Conservation (phyloP, 2,329 filamentous ascomycete genomes). For the Volutella citrinella region DNA sequence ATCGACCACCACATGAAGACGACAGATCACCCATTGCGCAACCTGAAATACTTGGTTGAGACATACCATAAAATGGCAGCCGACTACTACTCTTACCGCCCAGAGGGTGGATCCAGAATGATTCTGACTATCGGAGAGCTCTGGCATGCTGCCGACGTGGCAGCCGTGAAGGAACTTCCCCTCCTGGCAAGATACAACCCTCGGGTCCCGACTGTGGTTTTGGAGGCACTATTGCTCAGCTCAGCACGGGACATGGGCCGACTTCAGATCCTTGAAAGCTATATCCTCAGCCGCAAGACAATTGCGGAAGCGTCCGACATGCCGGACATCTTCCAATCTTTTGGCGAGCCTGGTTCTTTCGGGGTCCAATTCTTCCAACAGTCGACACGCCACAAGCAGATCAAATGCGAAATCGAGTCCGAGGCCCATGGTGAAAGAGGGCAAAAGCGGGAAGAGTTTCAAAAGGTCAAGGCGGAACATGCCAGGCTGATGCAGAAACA, state of each 20-base stretch:
- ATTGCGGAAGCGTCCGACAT: background rate
- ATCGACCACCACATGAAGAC: slow-evolving; percentile 22
- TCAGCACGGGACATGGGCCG: slow-evolving; percentile 42
- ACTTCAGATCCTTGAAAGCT: slow-evolving; percentile 42
- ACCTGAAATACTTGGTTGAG: slow-evolving; percentile 30
- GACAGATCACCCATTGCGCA: slow-evolving; percentile 22
- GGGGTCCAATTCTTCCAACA: slow-evolving; percentile 14
- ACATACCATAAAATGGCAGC: too few species aligned
- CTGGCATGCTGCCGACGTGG: slow-evolving; percentile 56
- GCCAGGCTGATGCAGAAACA: slow-evolving; percentile 9
- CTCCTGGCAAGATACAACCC: slow-evolving; percentile 46
- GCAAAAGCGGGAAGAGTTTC: slow-evolving; percentile 13
- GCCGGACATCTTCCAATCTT: slow-evolving; percentile 16
- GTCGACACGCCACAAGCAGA: slow-evolving; percentile 30
- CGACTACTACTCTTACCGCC: too few species aligned
- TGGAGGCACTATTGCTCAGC: slow-evolving; percentile 45
- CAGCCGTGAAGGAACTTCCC: slow-evolving; percentile 34
- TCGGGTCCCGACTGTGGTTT: slow-evolving; percentile 36
- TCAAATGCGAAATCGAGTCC: slow-evolving; percentile 35
- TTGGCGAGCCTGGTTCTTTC: slow-evolving; percentile 14
- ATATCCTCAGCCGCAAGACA: slow-evolving; percentile 24
- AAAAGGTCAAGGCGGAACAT: slow-evolving; percentile 5
- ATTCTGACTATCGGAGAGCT: slow-evolving; percentile 54
- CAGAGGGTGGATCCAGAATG: slow-evolving; percentile 51
- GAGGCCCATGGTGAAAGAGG: slow-evolving; percentile 26